Base-by-base conservation (phyloP, 2,329 filamentous ascomycete species). In the Kalmusia sp. region DNA sequence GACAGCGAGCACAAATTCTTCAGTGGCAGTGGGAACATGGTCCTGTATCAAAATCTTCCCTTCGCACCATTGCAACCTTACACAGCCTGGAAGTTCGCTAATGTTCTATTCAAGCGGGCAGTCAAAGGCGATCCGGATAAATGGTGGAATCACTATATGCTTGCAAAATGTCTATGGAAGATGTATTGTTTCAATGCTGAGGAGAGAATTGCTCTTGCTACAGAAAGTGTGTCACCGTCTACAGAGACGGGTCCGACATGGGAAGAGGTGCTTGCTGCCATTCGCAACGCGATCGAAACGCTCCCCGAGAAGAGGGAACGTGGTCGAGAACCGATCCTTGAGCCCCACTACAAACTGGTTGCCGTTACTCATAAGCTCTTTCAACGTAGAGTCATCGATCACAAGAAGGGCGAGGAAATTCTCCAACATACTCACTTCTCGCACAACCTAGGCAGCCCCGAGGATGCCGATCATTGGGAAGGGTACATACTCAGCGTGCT, bases 271-370 rank as follows among this genome's bases (percentile, higher is more conserved):
- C 69, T 90, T 2, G 78, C 84, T 48, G 78, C 82, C 8, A 79
- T 88, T 51, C 74, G 82, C 12, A 80, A 82, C 55, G 83, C 88
- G 2, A 84, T 90, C 51, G 80, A 86, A 49, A 79, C 80, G 7
- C 73, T 88, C 21, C 87, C 87, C 1, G 80, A 83, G 55, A 83
- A 84, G 54, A 81, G 80, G 62, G 84, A 89, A 62, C 81, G 79
- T 14, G 80, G 84, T 81, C 68, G 87, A 31, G 92, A 96, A 55
- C 92, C 91, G 0, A 87, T 96, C 21, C 82, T 97, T 14, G 93
- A 96, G 70, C 93, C 93, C 3, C 92, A 96, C 70, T 96, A 96
- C 80, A 96, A 96, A 76, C 87, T 96, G 17, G 84, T 95, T 30
- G 89, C 90, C 2, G 79, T 95, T 19, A 77, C 92, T 6, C 87